phyloP scores from a whole-genome alignment of 805 yeast genomes.

The Lipomyces starkeyi region DNA sequence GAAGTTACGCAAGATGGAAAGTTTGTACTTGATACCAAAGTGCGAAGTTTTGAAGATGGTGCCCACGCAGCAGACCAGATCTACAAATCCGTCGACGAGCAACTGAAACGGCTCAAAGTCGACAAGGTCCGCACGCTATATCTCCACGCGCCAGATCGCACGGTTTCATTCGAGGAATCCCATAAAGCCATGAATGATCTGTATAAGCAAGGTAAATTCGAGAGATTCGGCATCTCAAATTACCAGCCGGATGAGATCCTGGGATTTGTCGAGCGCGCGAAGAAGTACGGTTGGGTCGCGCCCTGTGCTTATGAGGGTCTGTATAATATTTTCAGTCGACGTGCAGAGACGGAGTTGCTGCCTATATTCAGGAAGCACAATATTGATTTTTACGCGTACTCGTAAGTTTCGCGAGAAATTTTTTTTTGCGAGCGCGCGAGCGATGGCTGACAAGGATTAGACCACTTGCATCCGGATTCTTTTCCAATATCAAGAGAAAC shows the following conservation, averaged over 20 bases:
- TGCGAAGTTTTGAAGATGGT: conserved; percentile 11
- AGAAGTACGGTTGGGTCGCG: conserved; percentile 22
- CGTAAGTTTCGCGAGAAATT: conserved; percentile 12
- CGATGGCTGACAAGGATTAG: conserved; percentile 2
- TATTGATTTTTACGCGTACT: conserved; percentile 42
- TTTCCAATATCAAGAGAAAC: conserved; percentile 30
- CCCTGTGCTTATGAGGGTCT: conserved; percentile 42
- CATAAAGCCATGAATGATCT: conserved; percentile 39
- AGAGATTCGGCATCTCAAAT: conserved; percentile 42
- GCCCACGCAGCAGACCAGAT: conserved; percentile 22
- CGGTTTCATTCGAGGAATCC: conserved; percentile 40
- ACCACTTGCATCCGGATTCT: conserved; percentile 32
- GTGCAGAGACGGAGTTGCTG: conserved; percentile 38
- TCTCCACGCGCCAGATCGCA: conserved; percentile 40
- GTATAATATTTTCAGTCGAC: conserved; percentile 41
- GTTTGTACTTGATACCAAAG: conserved; percentile 23
- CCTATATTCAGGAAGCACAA: conserved; percentile 38
- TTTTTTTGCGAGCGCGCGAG: neutral
- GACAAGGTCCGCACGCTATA: conserved; percentile 29
- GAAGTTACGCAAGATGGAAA: conserved; percentile 13
- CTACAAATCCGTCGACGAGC: conserved; percentile 14
- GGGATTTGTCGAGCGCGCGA: conserved; percentile 28
- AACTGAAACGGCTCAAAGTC: conserved; percentile 20
- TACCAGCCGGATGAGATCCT: conserved; percentile 37
- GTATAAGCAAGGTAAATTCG: conserved; percentile 41